phyloP scores from a whole-genome alignment of 331 rosid genomes.

The Stylosanthes scabra region DNA sequence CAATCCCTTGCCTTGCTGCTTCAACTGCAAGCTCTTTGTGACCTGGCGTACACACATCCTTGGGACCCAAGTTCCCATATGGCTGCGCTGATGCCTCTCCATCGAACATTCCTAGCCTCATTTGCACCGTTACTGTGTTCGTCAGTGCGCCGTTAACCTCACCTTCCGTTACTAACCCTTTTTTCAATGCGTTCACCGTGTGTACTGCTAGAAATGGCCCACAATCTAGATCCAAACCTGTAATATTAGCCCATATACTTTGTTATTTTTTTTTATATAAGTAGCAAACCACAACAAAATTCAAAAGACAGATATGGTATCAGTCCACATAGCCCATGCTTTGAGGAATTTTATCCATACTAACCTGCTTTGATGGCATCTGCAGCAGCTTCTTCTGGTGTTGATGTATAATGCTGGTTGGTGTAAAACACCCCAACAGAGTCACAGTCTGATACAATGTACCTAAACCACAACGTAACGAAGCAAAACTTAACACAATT shows the following conservation, averaged over 20 bases:
- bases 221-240: slow-evolving; percentile 84
- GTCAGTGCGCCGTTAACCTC: slow-evolving; percentile 58
- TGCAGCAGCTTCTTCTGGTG: slow-evolving; percentile 90
- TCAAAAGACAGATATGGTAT: no score
- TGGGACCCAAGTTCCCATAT: slow-evolving; percentile 70
- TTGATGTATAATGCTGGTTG: slow-evolving; percentile 72
- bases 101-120: slow-evolving; percentile 89
- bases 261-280: no score
- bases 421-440: slow-evolving; percentile 77
- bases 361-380: slow-evolving; percentile 84
- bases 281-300: no score
- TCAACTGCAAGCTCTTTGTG: slow-evolving; percentile 73
- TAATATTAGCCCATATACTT: background rate
- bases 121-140: slow-evolving; percentile 68
- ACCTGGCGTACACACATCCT: slow-evolving; percentile 66
- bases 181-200: slow-evolving; percentile 61
- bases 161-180: slow-evolving; percentile 54
- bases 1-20: slow-evolving; percentile 82
- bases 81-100: slow-evolving; percentile 60
- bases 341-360: no score
- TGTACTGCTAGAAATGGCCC: slow-evolving; percentile 76
- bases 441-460: slow-evolving; percentile 89
- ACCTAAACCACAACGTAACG: slow-evolving; percentile 39
- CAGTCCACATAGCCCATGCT: no score
- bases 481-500: background rate